phyloP scores from a whole-genome alignment of 495 filamentous ascomycete species.

The Apiosordaria backusii region DNA sequence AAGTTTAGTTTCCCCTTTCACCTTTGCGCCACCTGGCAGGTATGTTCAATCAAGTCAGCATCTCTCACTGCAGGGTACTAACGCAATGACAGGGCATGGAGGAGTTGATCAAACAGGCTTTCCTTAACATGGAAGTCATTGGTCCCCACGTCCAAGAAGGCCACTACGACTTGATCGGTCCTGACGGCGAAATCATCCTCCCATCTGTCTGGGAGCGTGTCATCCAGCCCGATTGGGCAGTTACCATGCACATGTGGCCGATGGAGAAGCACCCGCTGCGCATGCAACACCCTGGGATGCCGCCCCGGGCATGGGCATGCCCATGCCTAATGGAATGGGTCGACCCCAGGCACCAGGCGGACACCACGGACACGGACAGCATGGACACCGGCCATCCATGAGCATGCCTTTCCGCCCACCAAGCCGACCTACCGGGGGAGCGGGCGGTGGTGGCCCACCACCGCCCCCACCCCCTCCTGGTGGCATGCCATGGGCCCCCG shows the following conservation, averaged over 20 bases:
- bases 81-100: slow-evolving; percentile 65
- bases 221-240: slow-evolving; percentile 79
- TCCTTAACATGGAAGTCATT: slow-evolving; percentile 77
- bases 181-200: slow-evolving; percentile 83
- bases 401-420: neutral
- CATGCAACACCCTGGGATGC: slow-evolving; percentile 15
- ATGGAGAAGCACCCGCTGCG: slow-evolving; percentile 50
- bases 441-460: slow-evolving; percentile 14
- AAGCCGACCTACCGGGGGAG: slow-evolving; percentile 18
- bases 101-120: slow-evolving; percentile 81
- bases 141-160: slow-evolving; percentile 79
- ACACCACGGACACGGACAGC: slow-evolving; percentile 3
- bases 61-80: no score
- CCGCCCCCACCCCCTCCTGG: slow-evolving; percentile 22
- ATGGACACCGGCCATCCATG: neutral
- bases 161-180: slow-evolving; percentile 80
- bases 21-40: slow-evolving; percentile 75
- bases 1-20: slow-evolving; percentile 86
- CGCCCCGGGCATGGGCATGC: slow-evolving; percentile 18
- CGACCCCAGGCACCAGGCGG: neutral
- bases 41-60: slow-evolving; percentile 45
- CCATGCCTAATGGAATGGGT: neutral
- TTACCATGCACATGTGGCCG: slow-evolving; percentile 98
- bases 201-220: slow-evolving; percentile 84
- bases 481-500: neutral